These are phyloP conservation scores for Pythium phragmiticola DNA, from an alignment of 352 stramenopile species.

Conservation along the genomic window DNA sequence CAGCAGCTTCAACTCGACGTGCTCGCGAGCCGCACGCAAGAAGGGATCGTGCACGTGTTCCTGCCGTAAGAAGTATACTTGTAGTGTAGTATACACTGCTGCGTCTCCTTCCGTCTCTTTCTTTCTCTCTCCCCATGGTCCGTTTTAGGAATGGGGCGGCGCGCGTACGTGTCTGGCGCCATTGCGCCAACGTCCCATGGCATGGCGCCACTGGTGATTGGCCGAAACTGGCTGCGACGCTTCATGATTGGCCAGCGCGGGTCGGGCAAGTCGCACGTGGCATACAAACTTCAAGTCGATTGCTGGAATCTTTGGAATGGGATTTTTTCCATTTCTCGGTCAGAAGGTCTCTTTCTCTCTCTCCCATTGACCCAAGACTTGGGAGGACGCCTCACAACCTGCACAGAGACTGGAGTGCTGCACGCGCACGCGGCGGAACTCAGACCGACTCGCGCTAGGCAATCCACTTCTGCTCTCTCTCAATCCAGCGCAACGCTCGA, in stretches of 20 bases:
- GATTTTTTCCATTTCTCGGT: constrained; percentile 20
- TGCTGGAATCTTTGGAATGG: constrained; percentile 17
- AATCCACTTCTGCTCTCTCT: too few relatives aligned
- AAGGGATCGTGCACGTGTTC: constrained; percentile 64
- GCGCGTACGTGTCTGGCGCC: background rate
- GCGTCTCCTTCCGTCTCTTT: background rate
- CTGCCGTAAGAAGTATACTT: constrained; percentile 32
- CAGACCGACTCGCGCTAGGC: too few relatives aligned
- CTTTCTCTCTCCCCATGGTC: background rate
- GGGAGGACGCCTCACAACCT: too few relatives aligned
- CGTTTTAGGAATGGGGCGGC: background rate
- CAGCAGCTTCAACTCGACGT: constrained; percentile 61
- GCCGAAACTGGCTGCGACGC: constrained; percentile 16
- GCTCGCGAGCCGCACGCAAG: constrained; percentile 47
- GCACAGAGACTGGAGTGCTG: too few relatives aligned
- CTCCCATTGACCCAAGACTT: background rate
- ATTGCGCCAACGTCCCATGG: constrained; percentile 1
- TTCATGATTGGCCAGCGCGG: constrained; percentile 22
- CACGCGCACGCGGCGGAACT: too few relatives aligned
- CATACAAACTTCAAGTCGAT: constrained; percentile 25
- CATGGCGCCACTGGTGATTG: constrained; percentile 12
- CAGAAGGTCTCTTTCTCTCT: constrained; percentile 2
- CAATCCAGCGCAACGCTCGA: too few relatives aligned
- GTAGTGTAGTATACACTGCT: background rate
- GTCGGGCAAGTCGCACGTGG: background rate